Base-by-base conservation (phyloP, 495 filamentous ascomycete species). In the Cenococcum geophilum region DNA sequence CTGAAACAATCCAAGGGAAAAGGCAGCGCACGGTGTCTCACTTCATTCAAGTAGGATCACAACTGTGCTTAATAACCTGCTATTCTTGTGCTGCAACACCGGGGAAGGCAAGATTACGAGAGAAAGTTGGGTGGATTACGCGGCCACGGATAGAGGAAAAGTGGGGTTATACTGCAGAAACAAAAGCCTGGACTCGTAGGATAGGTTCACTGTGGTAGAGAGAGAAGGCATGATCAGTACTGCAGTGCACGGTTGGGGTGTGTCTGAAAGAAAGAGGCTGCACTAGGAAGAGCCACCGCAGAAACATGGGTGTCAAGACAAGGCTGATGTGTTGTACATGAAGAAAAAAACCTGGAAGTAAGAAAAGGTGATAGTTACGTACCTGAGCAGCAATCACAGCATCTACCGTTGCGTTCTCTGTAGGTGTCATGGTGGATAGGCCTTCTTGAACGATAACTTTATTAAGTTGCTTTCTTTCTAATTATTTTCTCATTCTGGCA, bases 341-440 rank as follows among this genome's bases (percentile, higher is more conserved):
- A 42, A 20, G 20, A 54, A 62, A 40, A 12, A 23, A 20, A n/a
- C n/a, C 6, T 32, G 27, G 27, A 32, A 32, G 20, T 1, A 16
- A 55, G 14, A 16, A 11, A 61, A n/a, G 50, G 4, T 55, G 55
- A 52, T 35, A 42, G 25, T 23, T 55, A 65, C 76, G 69, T 74
- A 88, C 85, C 79, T 87, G 85, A 36, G 86, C 83, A 59, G 75
- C 78, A 70, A 88, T 76, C 16, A 85, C 77, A 18, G 75, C 83
- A 75, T 88, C 83, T 22, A 78, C 83, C 76, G 79, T 83, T 49
- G 74, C 79, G 55, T 78, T 73, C 47, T 76, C 78, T 11, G 83
- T 64, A 6, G 77, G 78, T 66, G 85, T 80, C 43, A 71, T 70
- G 9, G 70, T 76, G 18, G 85, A 82, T 35, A 77, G 75, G 4